These are phyloP conservation scores for Rhizophora apiculata DNA, from an alignment of 345 rosid species.

Conservation along the genomic window DNA sequence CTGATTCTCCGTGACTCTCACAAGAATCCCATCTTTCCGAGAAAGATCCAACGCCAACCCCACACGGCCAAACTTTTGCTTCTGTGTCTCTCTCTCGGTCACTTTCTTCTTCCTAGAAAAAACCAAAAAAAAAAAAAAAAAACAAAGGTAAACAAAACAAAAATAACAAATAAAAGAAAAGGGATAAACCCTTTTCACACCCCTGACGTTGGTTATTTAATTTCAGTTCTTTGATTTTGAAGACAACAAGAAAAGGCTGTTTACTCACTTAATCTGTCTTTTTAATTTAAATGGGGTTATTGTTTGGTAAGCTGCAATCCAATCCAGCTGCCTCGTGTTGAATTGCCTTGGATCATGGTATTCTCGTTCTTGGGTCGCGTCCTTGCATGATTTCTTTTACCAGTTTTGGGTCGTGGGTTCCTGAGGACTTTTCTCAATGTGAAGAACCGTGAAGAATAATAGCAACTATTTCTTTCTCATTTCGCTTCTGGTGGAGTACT, in stretches of 20 bases:
- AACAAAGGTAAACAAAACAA: too few relatives aligned
- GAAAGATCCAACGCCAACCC: too few relatives aligned
- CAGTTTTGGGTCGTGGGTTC: conserved; percentile 10
- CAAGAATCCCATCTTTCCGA: too few relatives aligned
- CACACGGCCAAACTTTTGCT: too few relatives aligned
- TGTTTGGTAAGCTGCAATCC: conserved; percentile 55
- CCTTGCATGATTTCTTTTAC: conserved; percentile 5
- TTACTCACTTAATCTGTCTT: background rate
- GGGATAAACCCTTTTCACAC: background rate
- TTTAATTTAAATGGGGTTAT: conserved; percentile 15
- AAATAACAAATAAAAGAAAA: too few relatives aligned
- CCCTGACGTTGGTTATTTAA: background rate
- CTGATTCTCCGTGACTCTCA: too few relatives aligned
- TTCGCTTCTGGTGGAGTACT: background rate
- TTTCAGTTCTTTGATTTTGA: background rate
- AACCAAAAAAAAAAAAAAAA: too few relatives aligned
- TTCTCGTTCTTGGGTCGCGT: conserved; percentile 34
- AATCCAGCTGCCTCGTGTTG: conserved; percentile 58
- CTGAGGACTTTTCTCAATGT: background rate
- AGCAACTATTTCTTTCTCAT: background rate
- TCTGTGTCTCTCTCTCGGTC: too few relatives aligned
- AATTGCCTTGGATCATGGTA: conserved; percentile 41
- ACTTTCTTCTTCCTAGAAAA: too few relatives aligned
- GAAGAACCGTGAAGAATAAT: background rate
- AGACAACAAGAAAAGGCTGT: background rate